Evolutionary conservation across 1,139 yeast genomes (phyloP).

Genomic region (Hansenula sp.): DNA sequence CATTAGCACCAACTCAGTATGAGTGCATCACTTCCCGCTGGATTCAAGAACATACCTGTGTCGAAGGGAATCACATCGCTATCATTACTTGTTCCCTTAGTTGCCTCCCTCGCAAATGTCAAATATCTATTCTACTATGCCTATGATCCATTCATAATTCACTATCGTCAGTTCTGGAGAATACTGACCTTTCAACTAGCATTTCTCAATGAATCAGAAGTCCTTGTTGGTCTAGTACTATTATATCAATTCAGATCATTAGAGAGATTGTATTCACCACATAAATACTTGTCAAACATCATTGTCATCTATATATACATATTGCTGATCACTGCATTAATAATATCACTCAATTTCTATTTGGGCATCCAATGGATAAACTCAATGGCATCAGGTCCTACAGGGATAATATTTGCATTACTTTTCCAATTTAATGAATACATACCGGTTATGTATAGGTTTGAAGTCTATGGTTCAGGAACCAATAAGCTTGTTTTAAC

Average conservation of each 20-base stretch:
- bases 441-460: constrained; percentile 59
- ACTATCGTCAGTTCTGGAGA: constrained; percentile 70
- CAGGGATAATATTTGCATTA: constrained; percentile 56
- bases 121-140: constrained; percentile 52
- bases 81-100: constrained; percentile 42
- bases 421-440: constrained; percentile 50
- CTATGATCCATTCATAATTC: constrained; percentile 54
- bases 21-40: constrained; percentile 40
- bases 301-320: constrained; percentile 28
- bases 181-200: constrained; percentile 49
- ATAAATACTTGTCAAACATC: constrained; percentile 41
- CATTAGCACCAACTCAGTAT: constrained; percentile 2
- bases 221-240: constrained; percentile 44
- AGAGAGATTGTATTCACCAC: constrained; percentile 63
- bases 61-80: constrained; percentile 40
- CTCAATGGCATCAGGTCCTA: constrained; percentile 52
- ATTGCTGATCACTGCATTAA: constrained; percentile 23
- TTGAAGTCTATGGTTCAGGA: constrained; percentile 32
- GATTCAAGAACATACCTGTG: constrained; percentile 59
- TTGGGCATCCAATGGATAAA: constrained; percentile 25
- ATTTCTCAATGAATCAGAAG: constrained; percentile 65
- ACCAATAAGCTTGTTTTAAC: constrained; percentile 37
- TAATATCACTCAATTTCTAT: constrained; percentile 34
- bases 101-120: constrained; percentile 49
- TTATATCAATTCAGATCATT: constrained; percentile 57